phyloP scores from a whole-genome alignment of 345 rosid genomes.

The Syzygium oleosum region DNA sequence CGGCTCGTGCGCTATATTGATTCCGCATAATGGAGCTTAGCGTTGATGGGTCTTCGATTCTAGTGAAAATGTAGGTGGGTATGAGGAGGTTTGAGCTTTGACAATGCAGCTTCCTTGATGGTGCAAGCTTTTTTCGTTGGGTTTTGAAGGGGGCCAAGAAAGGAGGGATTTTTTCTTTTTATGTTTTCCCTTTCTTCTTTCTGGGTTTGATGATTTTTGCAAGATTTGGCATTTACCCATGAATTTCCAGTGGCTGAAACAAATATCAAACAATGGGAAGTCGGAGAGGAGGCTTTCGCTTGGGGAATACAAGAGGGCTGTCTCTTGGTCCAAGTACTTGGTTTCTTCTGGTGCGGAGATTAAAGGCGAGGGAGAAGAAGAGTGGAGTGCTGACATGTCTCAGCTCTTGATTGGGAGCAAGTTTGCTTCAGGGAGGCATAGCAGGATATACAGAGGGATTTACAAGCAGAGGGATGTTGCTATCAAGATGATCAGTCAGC shows the following conservation, averaged over 20 bases:
- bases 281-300: slow-evolving; percentile 51
- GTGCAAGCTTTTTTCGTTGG: not conserved
- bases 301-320: slow-evolving; percentile 59
- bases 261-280: slow-evolving; percentile 39
- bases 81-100: slow-evolving; percentile 1
- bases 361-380: slow-evolving; percentile 58
- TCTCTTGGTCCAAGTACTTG: slow-evolving; percentile 78
- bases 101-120: not conserved
- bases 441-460: slow-evolving; percentile 71
- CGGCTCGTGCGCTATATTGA: not conserved
- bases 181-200: not conserved
- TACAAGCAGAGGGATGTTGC: slow-evolving; percentile 71
- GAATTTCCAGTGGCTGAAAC: slow-evolving; percentile 52
- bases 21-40: not conserved
- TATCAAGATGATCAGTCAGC: slow-evolving; percentile 67
- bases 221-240: slow-evolving; percentile 14
- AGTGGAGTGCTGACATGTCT: slow-evolving; percentile 82
- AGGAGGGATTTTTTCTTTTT: not conserved
- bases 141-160: not conserved
- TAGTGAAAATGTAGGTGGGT: slow-evolving; percentile 15
- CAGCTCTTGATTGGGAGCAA: slow-evolving; percentile 57
- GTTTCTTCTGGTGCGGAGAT: slow-evolving; percentile 72
- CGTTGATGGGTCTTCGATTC: not conserved
- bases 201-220: slow-evolving; percentile 23
- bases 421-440: slow-evolving; percentile 71